These are phyloP conservation scores for Pestalotiopsis sp. DNA, from an alignment of 2,329 filamentous ascomycete genomes.

Conservation along the genomic window DNA sequence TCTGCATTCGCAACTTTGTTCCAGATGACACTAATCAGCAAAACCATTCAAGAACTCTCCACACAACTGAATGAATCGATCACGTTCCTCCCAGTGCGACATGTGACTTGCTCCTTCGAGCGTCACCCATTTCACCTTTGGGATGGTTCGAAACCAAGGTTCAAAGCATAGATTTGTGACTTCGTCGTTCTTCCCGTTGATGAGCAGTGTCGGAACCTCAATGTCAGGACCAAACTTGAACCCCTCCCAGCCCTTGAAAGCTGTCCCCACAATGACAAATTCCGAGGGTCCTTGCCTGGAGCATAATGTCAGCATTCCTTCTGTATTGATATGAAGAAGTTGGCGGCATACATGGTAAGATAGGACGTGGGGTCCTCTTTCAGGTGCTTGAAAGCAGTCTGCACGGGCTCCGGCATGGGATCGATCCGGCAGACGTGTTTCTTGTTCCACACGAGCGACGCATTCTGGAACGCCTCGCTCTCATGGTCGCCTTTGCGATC, in stretches of 20 bases:
- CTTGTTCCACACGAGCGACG: not conserved
- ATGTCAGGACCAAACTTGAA: conserved; percentile 23
- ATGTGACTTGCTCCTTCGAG: conserved; percentile 25
- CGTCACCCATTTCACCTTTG: conserved; percentile 25
- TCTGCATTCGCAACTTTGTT: too few relatives aligned
- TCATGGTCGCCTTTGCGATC: not conserved
- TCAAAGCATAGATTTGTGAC: conserved; percentile 26
- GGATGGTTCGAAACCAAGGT: conserved; percentile 27
- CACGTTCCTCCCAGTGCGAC: conserved; percentile 12
- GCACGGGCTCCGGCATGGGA: not conserved
- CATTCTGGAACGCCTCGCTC: not conserved
- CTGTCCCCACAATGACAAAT: conserved; percentile 18
- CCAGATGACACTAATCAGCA: not conserved
- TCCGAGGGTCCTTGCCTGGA: conserved; percentile 24
- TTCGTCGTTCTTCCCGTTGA: conserved; percentile 28
- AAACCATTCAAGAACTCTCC: not conserved
- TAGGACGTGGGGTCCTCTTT: not conserved
- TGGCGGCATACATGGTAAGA: not conserved
- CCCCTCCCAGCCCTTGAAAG: conserved; percentile 21
- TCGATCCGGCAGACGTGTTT: not conserved
- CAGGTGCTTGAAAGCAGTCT: not conserved
- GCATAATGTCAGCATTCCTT: not conserved
- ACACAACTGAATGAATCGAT: not conserved
- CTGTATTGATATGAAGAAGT: not conserved
- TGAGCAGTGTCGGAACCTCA: conserved; percentile 18